These are phyloP conservation scores for Castanea sativa DNA, from an alignment of 306 rosid genomes.

Conservation along the genomic window DNA sequence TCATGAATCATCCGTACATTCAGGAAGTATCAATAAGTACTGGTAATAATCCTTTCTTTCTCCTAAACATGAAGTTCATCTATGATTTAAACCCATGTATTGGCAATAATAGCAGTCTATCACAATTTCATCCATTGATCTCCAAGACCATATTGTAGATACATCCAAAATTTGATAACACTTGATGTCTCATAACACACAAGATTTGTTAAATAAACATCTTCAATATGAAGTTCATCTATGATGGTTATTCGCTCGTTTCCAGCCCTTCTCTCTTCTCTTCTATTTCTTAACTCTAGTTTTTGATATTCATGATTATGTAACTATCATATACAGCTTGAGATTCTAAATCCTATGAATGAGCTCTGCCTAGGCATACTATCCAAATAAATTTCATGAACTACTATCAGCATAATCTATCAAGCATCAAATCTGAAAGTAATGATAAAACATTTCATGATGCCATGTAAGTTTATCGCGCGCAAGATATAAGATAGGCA, in stretches of 20 bases:
- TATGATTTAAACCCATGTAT: background rate
- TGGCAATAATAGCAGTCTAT: too few relatives aligned
- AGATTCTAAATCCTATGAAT: too few relatives aligned
- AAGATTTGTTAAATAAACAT: background rate
- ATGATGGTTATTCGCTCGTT: background rate
- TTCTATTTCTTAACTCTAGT: background rate
- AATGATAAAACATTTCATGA: conserved; percentile 8
- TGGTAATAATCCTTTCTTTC: too few relatives aligned
- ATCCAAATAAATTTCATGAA: background rate
- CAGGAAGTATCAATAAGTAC: too few relatives aligned
- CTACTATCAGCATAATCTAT: background rate
- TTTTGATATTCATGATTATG: too few relatives aligned
- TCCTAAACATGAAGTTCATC: background rate
- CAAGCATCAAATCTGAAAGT: conserved; percentile 7
- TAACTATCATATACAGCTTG: too few relatives aligned
- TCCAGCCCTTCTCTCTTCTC: background rate
- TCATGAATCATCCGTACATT: too few relatives aligned
- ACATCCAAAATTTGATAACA: background rate
- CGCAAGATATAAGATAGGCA: conserved; percentile 15
- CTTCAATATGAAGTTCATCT: background rate
- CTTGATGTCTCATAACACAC: background rate
- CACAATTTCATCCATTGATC: background rate
- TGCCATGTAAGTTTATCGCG: background rate
- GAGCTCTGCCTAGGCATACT: too few relatives aligned
- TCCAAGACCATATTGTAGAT: background rate